Evolutionary conservation across 805 yeast genomes (phyloP).

Genomic region (Metahyphopichia silvanorum): DNA sequence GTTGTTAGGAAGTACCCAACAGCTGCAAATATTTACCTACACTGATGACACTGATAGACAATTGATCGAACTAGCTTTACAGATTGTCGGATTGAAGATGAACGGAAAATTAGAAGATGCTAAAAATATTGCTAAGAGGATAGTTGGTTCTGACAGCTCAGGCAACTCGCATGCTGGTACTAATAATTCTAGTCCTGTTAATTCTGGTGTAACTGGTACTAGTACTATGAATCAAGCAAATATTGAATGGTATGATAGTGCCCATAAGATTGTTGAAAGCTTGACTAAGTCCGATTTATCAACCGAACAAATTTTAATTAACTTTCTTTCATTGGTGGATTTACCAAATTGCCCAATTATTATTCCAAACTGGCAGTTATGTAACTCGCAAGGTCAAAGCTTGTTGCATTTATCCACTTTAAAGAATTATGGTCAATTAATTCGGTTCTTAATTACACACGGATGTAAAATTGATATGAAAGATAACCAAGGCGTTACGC

Average conservation of each 20-base stretch:
- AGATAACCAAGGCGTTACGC: conserved; percentile 81
- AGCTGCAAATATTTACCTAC: conserved; percentile 76
- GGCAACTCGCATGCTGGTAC: conserved; percentile 22
- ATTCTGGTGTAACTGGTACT: conserved; percentile 6
- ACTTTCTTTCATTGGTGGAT: conserved; percentile 56
- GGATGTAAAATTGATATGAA: conserved; percentile 65
- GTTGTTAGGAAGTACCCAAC: conserved; percentile 26
- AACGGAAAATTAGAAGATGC: conserved; percentile 95
- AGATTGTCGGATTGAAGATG: conserved; percentile 95
- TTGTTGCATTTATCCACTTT: conserved; percentile 82
- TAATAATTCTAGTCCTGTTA: conserved; percentile 6
- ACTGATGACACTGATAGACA: conserved; percentile 95
- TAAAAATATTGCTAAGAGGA: conserved; percentile 84
- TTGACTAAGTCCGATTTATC: conserved; percentile 43
- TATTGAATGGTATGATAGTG: conserved; percentile 50
- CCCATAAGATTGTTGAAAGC: conserved; percentile 48
- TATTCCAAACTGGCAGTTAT: conserved; percentile 74
- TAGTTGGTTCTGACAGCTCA: conserved; percentile 62
- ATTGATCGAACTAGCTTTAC: conserved; percentile 89
- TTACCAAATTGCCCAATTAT: conserved; percentile 59
- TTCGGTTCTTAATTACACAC: conserved; percentile 61
- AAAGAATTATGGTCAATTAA: conserved; percentile 64
- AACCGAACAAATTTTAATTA: conserved; percentile 48
- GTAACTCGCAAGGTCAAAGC: conserved; percentile 82
- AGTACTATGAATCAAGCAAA: conserved; percentile 14